These are phyloP conservation scores for Closterium sp. DNA, from an alignment of 139 green algal genomes.

Conservation along the genomic window DNA sequence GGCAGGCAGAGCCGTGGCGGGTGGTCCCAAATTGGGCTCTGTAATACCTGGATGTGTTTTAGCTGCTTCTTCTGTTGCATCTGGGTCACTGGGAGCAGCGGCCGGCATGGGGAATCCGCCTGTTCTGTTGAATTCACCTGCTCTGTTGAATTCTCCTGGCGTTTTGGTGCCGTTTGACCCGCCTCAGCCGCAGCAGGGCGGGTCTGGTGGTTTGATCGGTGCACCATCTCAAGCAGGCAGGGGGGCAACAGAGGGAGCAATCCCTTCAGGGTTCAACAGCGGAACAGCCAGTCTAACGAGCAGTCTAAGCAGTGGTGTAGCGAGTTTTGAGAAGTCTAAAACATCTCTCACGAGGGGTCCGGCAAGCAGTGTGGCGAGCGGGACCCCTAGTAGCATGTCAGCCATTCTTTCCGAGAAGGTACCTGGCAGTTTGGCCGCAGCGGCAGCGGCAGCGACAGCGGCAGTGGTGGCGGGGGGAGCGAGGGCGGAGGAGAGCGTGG, in stretches of 20 bases:
- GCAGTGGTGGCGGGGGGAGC: background rate
- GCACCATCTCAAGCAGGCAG: background rate
- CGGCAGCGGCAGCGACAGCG: background rate
- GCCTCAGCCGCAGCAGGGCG: background rate
- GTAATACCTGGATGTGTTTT: background rate
- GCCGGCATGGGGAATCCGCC: background rate
- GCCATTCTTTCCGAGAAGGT: too few relatives aligned
- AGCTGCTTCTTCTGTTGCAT: background rate
- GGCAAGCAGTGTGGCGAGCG: background rate
- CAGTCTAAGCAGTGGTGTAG: background rate
- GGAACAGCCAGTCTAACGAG: too few relatives aligned
- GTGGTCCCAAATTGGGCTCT: too few relatives aligned
- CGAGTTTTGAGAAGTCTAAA: too few relatives aligned
- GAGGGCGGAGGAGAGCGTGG: conserved; percentile 5
- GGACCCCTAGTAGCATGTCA: background rate
- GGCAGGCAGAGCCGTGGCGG: background rate
- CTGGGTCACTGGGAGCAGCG: too few relatives aligned
- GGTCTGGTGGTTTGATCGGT: background rate
- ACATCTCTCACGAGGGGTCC: background rate
- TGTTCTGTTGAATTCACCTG: background rate
- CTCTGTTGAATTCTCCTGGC: background rate
- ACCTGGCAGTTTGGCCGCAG: background rate
- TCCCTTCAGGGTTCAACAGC: too few relatives aligned
- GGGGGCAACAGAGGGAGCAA: background rate
- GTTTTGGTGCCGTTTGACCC: background rate